A percentile compares a stretch with the other conserved stretches of the same genome.
These are phyloP conservation scores for peach (Prunus persica) DNA, from an alignment of 306 rosid genomes.

Conservation along the genomic window Prunus_persica_NCBIv2 NC_034010.1:29782501-29783000, in stretches of 20 bases:
- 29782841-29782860: constrained; percentile 20
- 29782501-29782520: constrained; percentile 67
- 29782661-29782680: constrained; percentile 35
- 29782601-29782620: constrained; percentile 16
- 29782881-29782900: constrained; percentile 21
- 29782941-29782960: constrained; percentile 23
- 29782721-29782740: constrained; percentile 42
- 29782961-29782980: constrained; percentile 24
- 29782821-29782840: constrained; percentile 16
- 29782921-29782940: constrained; percentile 6
- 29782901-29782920: constrained; percentile 8
- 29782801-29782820: neutral
- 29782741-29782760: constrained; percentile 67
- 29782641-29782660: constrained; percentile 15
- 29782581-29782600: constrained; percentile 1
- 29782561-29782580: constrained; percentile 10
- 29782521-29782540: constrained; percentile 23
- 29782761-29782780: constrained; percentile 58
- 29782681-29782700: constrained; percentile 70
- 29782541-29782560: constrained; percentile 4
- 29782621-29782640: neutral
- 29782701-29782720: constrained; percentile 38
- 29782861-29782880: constrained; percentile 2
- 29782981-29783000: constrained; percentile 41
- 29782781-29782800: constrained; percentile 18